Evolutionary conservation across 805 yeast species (phyloP).

Genomic region (Candida fluviatilis): DNA sequence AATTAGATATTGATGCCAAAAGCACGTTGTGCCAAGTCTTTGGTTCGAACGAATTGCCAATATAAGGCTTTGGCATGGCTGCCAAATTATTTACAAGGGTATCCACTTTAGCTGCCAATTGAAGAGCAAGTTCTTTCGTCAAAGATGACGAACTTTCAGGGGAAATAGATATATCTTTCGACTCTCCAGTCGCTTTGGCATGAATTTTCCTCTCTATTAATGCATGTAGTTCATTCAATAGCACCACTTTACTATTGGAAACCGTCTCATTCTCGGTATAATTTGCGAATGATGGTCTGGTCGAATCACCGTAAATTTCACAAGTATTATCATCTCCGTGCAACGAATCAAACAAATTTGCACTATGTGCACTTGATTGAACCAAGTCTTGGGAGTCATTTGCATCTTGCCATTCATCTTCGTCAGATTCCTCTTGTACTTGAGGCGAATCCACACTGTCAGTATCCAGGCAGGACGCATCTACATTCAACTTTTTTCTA

Average conservation of each 20-base stretch:
- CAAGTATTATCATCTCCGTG: conserved; percentile 7
- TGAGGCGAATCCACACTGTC: too few relatives aligned
- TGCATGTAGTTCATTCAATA: conserved; percentile 11
- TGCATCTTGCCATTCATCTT: too few relatives aligned
- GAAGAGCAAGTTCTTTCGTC: conserved; percentile 6
- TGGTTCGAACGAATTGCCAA: conserved; percentile 1
- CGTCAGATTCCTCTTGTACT: too few relatives aligned
- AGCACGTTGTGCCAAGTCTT: conserved; percentile 28
- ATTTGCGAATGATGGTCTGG: not conserved
- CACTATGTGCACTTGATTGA: too few relatives aligned
- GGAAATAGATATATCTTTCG: not conserved
- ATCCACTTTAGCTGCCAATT: conserved; percentile 11
- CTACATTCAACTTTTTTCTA: not conserved
- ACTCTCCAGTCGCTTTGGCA: conserved; percentile 1
- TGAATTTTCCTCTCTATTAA: conserved; percentile 7
- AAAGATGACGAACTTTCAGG: not conserved
- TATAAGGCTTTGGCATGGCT: conserved; percentile 4
- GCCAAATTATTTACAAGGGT: conserved; percentile 7
- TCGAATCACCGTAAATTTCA: conserved; percentile 6
- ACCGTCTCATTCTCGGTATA: not conserved
- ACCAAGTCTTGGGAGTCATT: too few relatives aligned
- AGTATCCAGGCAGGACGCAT: too few relatives aligned
- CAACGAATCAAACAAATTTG: too few relatives aligned
- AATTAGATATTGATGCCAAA: conserved; percentile 16
- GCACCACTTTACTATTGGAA: conserved; percentile 6